Evolutionary conservation across 1,284 basidiomycete species (phyloP), one percentile per base, ranked within the genome.

Genomic region (Fomitiporia mediterranea): DNA sequence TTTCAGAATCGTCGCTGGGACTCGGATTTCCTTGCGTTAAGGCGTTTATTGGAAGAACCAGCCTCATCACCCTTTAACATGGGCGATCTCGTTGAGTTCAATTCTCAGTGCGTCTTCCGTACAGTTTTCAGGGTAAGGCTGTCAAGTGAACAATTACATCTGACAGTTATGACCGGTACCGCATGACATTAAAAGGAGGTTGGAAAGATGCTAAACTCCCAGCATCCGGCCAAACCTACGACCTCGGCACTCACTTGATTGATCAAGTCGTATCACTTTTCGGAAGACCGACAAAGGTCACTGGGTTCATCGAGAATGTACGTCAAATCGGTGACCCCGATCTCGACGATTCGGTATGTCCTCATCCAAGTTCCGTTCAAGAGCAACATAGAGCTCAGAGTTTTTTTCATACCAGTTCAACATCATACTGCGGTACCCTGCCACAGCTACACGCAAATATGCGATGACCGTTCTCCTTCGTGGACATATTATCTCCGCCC

Each of bases 1-100:
- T 92, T 84, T 71, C 91, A 94, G 68, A 94, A 94, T 70, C 77
- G 89, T 51, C 78, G 89, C 62, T 91, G 84, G 82, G 89, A 91
- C 69, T 83, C 84, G 1, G 92, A 95, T 67, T 93, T 87, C 71
- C 73, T 92, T 53, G 83, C 91, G 4, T 73, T 94, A 53, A 79
- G 81, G 65, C 75, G 79, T 53, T 74, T 94, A 21, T 68, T 94
- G 38, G 70, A 74, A 15, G 72, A 82, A 58, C 83, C 80, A 6
- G 63, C 74, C 6, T 69, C 73, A 2, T 75, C 80, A 13, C 72
- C 77, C 2, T 70, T 76, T 59, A 80, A 76, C 4, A 68, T 90
- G 43, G 91, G 88, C 0, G 72, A 78, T 25, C 67, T 91, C 9
- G 70, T 79, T n/a, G 88, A 91, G 66, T 87, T 90, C 60, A 85